A percentile compares a stretch with the other conserved stretches of the same genome.
Conservation (phyloP, 23 red algal species). For the Agarophyton chilense region DNA sequence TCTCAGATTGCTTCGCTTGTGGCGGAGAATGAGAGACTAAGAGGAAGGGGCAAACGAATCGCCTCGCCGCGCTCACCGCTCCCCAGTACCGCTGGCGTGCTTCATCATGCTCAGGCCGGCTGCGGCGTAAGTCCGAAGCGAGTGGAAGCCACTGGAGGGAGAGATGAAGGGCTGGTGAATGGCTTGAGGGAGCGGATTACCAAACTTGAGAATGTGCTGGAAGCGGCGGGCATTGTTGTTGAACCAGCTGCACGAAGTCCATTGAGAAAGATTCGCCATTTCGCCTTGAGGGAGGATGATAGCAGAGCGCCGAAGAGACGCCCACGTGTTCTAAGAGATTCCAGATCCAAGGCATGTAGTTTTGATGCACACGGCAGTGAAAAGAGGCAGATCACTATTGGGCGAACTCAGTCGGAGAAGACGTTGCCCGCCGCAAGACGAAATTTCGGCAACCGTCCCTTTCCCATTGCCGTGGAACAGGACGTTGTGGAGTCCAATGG, state of each 20-base stretch:
- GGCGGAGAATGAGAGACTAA: slow-evolving; percentile 61
- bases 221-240: background rate
- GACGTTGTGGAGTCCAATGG: background rate
- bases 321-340: too few species aligned
- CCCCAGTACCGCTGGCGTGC: background rate
- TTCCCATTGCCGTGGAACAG: background rate
- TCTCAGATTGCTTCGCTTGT: slow-evolving; percentile 81
- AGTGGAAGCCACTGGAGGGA: background rate
- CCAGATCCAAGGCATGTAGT: slow-evolving; percentile 2
- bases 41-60: background rate
- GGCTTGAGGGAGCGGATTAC: slow-evolving; percentile 18
- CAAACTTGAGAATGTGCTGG: slow-evolving; percentile 35
- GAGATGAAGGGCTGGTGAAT: slow-evolving; percentile 38
- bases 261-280: background rate
- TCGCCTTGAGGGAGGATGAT: background rate
- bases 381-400: background rate
- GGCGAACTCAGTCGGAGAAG: slow-evolving; percentile 8
- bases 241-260: background rate
- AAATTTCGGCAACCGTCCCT: background rate
- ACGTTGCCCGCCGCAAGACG: background rate
- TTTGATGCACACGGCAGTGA: slow-evolving; percentile 11
- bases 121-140: background rate
- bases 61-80: background rate
- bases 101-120: background rate
- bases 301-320: background rate